Evolutionary conservation across 176 grass and related monocot genomes (phyloP).

Genomic region (Aegilops sharonensis): DNA sequence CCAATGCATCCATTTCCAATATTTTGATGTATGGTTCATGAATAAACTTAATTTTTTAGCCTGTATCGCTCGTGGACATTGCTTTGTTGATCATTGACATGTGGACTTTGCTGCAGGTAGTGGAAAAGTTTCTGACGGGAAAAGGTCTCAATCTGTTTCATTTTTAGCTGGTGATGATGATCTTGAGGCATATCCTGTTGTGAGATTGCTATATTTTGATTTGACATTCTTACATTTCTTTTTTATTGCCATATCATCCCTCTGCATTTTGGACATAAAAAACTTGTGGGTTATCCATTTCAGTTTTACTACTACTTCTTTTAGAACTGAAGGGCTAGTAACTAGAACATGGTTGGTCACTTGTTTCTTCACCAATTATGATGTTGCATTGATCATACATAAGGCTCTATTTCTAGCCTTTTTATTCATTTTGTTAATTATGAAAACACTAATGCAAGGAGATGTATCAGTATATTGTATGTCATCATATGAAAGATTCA

Average conservation of each 20-base stretch:
- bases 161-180: constrained; percentile 63
- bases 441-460: neutral
- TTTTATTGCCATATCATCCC: neutral
- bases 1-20: too few relatives aligned
- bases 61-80: neutral
- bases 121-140: constrained; percentile 65
- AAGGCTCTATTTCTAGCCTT: neutral
- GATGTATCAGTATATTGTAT: neutral
- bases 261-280: constrained; percentile 4
- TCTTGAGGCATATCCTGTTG: constrained; percentile 83
- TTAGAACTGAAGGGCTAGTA: neutral
- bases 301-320: neutral
- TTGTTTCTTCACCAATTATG: too few relatives aligned
- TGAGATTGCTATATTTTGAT: constrained; percentile 39
- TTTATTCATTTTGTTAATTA: constrained; percentile 6
- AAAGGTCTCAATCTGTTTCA: constrained; percentile 57
- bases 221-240: constrained; percentile 13
- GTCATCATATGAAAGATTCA: neutral
- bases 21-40: too few relatives aligned
- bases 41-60: too few relatives aligned
- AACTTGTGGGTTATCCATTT: neutral
- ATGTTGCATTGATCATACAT: neutral
- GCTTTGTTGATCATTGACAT: constrained; percentile 30
- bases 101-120: constrained; percentile 56
- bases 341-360: neutral